Evolutionary conservation across 768 basidiomycete genomes (phyloP).

Genomic region (Suillus bovinus): DNA sequence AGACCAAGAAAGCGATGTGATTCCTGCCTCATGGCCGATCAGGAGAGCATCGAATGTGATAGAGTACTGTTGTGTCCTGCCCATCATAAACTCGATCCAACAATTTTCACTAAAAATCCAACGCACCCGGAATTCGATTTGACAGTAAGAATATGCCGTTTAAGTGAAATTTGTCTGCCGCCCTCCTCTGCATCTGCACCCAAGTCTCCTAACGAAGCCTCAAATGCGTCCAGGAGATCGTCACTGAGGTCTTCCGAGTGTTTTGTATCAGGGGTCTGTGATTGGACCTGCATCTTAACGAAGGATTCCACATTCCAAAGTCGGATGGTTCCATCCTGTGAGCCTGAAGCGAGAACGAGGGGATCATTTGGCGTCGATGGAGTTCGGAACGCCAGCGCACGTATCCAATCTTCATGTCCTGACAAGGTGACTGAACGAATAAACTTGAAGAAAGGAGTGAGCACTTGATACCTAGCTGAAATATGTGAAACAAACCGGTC

Average conservation of each 20-base stretch:
- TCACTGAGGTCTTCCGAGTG: constrained; percentile 47
- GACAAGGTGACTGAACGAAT: constrained; percentile 56
- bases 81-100: background rate
- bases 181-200: constrained; percentile 70
- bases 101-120: constrained; percentile 4
- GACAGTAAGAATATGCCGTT: constrained; percentile 76
- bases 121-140: constrained; percentile 48
- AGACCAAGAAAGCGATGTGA: constrained; percentile 89
- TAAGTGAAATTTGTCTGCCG: constrained; percentile 84
- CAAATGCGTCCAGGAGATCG: constrained; percentile 86
- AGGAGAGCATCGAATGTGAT: constrained; percentile 93
- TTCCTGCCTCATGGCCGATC: constrained; percentile 92
- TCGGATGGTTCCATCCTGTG: constrained; percentile 92
- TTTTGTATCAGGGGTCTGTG: constrained; percentile 14
- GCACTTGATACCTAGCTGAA: constrained; percentile 7
- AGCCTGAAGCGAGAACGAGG: constrained; percentile 86
- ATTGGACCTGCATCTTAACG: constrained; percentile 26
- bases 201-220: constrained; percentile 72
- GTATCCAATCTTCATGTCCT: constrained; percentile 98
- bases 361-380: constrained; percentile 31
- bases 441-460: constrained; percentile 42
- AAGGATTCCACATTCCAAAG: constrained; percentile 82
- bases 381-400: constrained; percentile 67
- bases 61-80: constrained; percentile 57
- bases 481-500: constrained; percentile 39